Conservation (phyloP, 352 stramenopile species). For the Blastocystis sp. region DNA sequence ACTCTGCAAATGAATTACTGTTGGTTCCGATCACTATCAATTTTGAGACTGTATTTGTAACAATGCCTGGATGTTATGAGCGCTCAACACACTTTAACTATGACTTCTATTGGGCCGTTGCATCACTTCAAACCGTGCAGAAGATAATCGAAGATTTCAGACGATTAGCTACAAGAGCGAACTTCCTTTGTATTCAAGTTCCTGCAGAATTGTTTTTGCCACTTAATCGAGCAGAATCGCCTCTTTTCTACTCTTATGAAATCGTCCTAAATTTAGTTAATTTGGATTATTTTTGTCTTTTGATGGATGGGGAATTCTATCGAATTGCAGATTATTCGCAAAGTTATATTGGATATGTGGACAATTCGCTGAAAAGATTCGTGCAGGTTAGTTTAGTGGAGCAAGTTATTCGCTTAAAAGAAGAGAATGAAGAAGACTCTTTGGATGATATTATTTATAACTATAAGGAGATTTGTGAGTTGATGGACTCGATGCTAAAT, state of each 20-base stretch:
- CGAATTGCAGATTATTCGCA: background rate
- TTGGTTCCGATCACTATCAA: background rate
- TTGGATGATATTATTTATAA: background rate
- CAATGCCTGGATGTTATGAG: background rate
- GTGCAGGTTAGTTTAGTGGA: background rate
- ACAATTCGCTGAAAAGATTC: background rate
- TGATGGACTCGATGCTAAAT: background rate
- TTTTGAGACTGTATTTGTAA: background rate
- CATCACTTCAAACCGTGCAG: background rate
- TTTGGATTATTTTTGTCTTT: background rate
- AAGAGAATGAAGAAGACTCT: background rate
- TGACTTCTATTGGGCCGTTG: slow-evolving; percentile 31
- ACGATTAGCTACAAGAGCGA: background rate
- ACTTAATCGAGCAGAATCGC: background rate
- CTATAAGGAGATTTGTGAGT: background rate
- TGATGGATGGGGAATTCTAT: background rate
- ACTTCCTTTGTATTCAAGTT: background rate
- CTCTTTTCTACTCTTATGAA: background rate
- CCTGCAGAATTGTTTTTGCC: background rate
- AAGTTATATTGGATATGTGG: background rate
- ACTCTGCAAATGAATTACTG: background rate
- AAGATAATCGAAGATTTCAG: slow-evolving; percentile 1
- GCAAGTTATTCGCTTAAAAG: background rate
- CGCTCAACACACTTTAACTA: background rate
- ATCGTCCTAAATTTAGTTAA: background rate